phyloP scores from a whole-genome alignment of 371 early-diverging fungal genomes.

The Lichtheimia ramosa region DNA sequence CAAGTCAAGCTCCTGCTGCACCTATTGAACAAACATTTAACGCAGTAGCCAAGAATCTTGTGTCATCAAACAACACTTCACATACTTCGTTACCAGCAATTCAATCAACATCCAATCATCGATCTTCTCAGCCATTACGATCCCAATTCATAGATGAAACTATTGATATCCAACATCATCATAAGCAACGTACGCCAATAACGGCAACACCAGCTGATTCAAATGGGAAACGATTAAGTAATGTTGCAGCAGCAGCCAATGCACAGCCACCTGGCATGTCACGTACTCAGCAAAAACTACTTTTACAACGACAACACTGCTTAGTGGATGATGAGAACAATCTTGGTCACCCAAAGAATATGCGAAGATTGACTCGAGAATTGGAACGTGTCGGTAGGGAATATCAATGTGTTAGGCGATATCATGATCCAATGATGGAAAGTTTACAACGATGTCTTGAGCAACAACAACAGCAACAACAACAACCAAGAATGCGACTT shows the following conservation, averaged over 20 bases:
- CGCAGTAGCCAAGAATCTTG: slow-evolving; percentile 36
- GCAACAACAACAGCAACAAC: slow-evolving; percentile 10
- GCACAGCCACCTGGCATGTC: slow-evolving; percentile 30
- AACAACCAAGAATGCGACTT: background rate
- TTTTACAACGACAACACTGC: slow-evolving; percentile 50
- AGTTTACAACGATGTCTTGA: slow-evolving; percentile 32
- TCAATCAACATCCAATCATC: background rate
- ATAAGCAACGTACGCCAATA: background rate
- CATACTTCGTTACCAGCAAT: background rate
- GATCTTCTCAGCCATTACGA: slow-evolving; percentile 9
- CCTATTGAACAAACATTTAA: slow-evolving; percentile 39
- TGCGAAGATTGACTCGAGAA: slow-evolving; percentile 50
- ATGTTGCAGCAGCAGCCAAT: slow-evolving; percentile 22
- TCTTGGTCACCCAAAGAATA: slow-evolving; percentile 48
- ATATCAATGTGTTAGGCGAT: slow-evolving; percentile 33
- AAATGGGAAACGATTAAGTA: slow-evolving; percentile 7
- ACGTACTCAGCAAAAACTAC: slow-evolving; percentile 55
- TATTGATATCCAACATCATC: background rate
- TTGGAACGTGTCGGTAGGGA: slow-evolving; percentile 48
- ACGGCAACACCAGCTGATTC: background rate
- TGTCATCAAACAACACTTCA: slow-evolving; percentile 4
- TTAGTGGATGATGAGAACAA: slow-evolving; percentile 50
- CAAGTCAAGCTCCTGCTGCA: slow-evolving; percentile 20
- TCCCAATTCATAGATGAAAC: slow-evolving; percentile 18
- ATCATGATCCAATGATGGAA: slow-evolving; percentile 41